Conservation (phyloP, 1,284 basidiomycete genomes). For the Microbotryum lychnidis-dioicae region DNA sequence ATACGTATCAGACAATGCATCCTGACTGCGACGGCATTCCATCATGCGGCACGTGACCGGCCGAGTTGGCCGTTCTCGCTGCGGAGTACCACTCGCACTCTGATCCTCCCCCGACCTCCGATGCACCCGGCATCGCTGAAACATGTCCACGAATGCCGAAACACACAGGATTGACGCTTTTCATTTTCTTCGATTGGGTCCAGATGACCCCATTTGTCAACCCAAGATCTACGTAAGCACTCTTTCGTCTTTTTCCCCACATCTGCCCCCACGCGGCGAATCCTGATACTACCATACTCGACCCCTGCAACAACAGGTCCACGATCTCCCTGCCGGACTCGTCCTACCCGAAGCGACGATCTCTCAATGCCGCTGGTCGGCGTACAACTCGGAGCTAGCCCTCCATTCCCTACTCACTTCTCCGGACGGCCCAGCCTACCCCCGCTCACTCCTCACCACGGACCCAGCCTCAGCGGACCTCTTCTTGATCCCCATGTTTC, state of each 20-base stretch:
- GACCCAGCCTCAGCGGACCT: slow-evolving; percentile 20
- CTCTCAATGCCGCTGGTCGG: slow-evolving; percentile 28
- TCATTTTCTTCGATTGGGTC: not conserved
- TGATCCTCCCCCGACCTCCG: no score
- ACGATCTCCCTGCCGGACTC: slow-evolving; percentile 18
- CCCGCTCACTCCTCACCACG: not conserved
- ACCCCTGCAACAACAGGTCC: slow-evolving; percentile 7
- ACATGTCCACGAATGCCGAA: not conserved
- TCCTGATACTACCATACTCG: not conserved
- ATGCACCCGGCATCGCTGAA: not conserved
- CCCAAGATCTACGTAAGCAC: slow-evolving; percentile 17
- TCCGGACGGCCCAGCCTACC: not conserved
- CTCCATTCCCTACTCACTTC: slow-evolving; percentile 13
- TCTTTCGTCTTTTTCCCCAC: not conserved
- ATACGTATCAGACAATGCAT: not conserved
- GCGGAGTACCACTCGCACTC: not conserved
- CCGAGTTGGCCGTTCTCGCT: not conserved
- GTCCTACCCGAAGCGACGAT: slow-evolving; percentile 9
- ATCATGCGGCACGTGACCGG: not conserved
- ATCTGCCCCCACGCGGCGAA: accelerated
- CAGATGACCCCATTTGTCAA: slow-evolving; percentile 16
- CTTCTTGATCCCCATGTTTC: slow-evolving; percentile 27
- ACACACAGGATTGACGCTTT: not conserved
- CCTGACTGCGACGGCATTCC: not conserved
- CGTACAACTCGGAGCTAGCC: slow-evolving; percentile 27